Conservation (phyloP, 2,329 filamentous ascomycete species). For the Tolypocladium amazonense region DNA sequence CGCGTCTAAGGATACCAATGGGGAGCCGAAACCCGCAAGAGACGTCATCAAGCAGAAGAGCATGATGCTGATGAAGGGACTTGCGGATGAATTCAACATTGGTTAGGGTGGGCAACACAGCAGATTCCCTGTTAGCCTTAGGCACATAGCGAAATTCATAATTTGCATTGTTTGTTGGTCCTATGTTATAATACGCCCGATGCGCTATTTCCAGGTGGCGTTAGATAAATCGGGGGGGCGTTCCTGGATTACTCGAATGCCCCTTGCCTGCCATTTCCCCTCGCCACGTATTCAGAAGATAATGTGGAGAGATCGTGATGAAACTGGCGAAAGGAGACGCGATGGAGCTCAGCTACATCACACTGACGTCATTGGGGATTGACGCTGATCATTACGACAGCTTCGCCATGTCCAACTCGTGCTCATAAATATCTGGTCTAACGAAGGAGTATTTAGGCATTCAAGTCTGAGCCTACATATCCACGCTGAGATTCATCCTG, state of each 20-base stretch:
- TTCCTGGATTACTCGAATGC: not conserved
- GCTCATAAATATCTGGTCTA: not conserved
- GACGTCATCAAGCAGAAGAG: constrained; percentile 48
- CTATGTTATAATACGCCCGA: not conserved
- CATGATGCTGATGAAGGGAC: constrained; percentile 55
- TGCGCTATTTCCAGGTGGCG: too few species aligned
- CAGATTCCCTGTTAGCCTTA: not conserved
- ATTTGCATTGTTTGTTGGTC: not conserved
- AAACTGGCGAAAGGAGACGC: not conserved
- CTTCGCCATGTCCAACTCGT: not conserved
- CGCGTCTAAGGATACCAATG: constrained; percentile 14
- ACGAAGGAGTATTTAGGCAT: too few species aligned
- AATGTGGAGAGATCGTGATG: not conserved
- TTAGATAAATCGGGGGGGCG: not conserved
- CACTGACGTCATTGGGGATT: not conserved
- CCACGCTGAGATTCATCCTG: not conserved
- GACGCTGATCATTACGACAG: not conserved
- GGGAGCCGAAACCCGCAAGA: constrained; percentile 20
- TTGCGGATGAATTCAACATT: constrained; percentile 58
- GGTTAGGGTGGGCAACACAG: constrained; percentile 27
- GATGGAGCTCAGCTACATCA: not conserved
- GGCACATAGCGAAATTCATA: not conserved
- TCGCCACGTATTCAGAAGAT: not conserved
- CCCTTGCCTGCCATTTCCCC: not conserved
- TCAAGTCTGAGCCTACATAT: not conserved